Base-by-base conservation (phyloP, 331 rosid genomes). In the Telfairia occidentalis region DNA sequence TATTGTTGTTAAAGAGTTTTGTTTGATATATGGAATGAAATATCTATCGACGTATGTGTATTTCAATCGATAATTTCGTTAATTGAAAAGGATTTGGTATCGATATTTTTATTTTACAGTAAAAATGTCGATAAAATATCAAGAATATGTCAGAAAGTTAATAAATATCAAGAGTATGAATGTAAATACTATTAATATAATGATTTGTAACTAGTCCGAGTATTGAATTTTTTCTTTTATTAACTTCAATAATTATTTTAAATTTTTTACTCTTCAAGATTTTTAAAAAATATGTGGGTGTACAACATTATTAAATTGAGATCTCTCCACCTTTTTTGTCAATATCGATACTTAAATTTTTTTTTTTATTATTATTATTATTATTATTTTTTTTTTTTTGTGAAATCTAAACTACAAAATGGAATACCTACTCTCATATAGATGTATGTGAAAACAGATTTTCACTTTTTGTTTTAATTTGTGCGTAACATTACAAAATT, bases 401-500 rank as follows among this genome's bases (percentile, higher is more conserved):
- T 59, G 38, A 18, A 1, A 12, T 0, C 37, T 24, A 21, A 23
- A 2, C 29, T 6, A 29, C 7, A 11, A 10, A 5, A 28, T n/a
- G 2, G n/a, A 28, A 10, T 21, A 3, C 40, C 35, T 24, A 11
- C 66, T 13, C 2, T n/a, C n/a, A n/a, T n/a, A 11, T 66, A 9
- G 42, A 16, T 28, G 1, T 32, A 35, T 34, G 3, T 34, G 5
- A 46, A 59, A 53, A n/a, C 71, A 63, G 5, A 35, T 8, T 63
- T 43, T 23, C 38, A 69, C 55, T 69, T 69, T 69, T 43, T 15
- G 0, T 23, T 43, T 67, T n/a, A n/a, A n/a, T n/a, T 69, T 42
- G 55, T 69, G 21, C 37, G 43, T 43, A 69, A 69, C 74, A 42
- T 69, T 69, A 69, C 74, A 69, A 67, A 69, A 40, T 24, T 26